Evolutionary conservation across 139 green algal species (phyloP).

Genomic region (Raphidocelis subcapitata): DNA sequence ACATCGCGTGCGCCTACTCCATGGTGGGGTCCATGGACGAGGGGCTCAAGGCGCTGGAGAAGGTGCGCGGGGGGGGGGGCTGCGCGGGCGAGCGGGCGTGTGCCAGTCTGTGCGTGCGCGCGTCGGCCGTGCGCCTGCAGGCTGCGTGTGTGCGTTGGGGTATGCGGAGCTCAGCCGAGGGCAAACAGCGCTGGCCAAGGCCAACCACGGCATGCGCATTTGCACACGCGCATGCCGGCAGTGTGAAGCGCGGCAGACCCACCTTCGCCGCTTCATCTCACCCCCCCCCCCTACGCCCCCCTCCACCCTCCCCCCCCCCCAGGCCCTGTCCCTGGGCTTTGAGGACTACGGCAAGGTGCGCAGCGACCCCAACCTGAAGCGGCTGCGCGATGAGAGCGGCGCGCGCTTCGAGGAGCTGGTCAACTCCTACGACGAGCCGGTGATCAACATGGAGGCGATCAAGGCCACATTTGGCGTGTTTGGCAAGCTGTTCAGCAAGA

Average conservation of each 20-base stretch:
- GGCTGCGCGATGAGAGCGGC: slow-evolving; percentile 54
- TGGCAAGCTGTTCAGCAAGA: slow-evolving; percentile 33
- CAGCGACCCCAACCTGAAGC: slow-evolving; percentile 85
- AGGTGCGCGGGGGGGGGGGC: background rate
- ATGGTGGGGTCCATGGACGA: slow-evolving; percentile 45
- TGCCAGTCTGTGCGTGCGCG: background rate
- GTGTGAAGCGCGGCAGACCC: no score
- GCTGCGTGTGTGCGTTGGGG: background rate
- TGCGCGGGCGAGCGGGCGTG: background rate
- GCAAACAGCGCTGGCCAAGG: no score
- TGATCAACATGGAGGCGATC: slow-evolving; percentile 90
- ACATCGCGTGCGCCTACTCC: slow-evolving; percentile 97
- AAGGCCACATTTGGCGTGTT: slow-evolving; percentile 62
- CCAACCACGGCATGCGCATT: no score
- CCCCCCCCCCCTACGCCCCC: no score
- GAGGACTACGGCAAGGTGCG: slow-evolving; percentile 91
- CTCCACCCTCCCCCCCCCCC: no score
- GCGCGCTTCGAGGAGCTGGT: slow-evolving; percentile 85
- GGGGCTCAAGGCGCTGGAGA: no score
- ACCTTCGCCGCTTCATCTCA: no score
- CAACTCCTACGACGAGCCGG: slow-evolving; percentile 31
- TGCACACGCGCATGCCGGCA: no score
- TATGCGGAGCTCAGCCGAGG: no score
- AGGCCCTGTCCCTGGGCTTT: slow-evolving; percentile 84
- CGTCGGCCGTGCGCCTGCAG: slow-evolving; percentile 1